Percentiles rank a stretch among this genome's conserved stretches.
phyloP scores from a whole-genome alignment of 2,329 filamentous ascomycete genomes.

The Metarhizium sp. region DNA sequence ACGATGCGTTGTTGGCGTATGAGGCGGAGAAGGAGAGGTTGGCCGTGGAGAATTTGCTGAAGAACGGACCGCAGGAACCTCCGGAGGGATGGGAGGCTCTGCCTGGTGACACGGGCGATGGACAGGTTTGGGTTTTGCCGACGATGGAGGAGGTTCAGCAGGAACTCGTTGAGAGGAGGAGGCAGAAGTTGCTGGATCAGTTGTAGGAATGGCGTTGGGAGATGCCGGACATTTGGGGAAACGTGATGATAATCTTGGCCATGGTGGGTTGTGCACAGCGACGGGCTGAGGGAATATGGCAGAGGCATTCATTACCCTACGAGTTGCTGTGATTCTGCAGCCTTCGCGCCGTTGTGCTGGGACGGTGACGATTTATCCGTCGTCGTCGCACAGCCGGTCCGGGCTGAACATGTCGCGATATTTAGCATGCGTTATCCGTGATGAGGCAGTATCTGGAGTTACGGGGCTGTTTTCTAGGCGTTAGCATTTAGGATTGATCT shows the following conservation, averaged over 20 bases:
- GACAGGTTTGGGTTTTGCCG: constrained; percentile 72
- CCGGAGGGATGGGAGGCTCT: constrained; percentile 73
- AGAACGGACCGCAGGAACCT: constrained; percentile 43
- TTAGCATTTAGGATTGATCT: neutral
- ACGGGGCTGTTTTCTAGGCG: neutral
- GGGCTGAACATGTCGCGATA: neutral
- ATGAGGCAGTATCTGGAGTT: neutral
- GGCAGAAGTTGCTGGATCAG: constrained; percentile 77
- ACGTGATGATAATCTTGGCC: no score
- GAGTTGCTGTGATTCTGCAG: no score
- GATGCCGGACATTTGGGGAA: neutral
- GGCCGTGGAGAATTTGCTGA: constrained; percentile 59
- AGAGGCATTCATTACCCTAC: no score
- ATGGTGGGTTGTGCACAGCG: no score
- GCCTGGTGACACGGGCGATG: constrained; percentile 80
- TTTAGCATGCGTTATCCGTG: neutral
- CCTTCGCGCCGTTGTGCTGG: no score
- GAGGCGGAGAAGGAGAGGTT: constrained; percentile 78
- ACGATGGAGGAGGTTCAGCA: constrained; percentile 88
- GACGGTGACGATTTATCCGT: no score
- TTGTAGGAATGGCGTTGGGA: constrained; percentile 30
- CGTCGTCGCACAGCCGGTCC: no score
- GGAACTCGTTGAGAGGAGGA: constrained; percentile 79
- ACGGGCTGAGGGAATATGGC: no score
- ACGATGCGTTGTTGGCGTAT: constrained; percentile 69